These are phyloP conservation scores for Phytophthora cactorum DNA, from an alignment of 352 stramenopile species.

Conservation along the genomic window DNA sequence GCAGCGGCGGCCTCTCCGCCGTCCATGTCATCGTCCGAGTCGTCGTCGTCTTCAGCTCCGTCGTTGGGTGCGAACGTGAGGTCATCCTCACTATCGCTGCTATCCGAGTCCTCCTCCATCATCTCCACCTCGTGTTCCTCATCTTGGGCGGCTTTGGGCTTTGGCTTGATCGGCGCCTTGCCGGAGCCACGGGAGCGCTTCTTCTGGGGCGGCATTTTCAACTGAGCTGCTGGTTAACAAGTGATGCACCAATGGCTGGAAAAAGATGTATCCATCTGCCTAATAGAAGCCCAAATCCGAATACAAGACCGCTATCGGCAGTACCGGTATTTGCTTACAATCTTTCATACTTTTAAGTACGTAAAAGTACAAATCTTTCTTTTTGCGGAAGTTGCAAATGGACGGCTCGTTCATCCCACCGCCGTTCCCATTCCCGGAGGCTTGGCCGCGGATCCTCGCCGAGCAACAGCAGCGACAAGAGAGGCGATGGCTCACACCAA, in stretches of 20 bases:
- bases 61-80: conserved; percentile 54
- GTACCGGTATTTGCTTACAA: conserved; percentile 6
- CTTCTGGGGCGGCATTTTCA: conserved; percentile 42
- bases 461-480: conserved; percentile 37
- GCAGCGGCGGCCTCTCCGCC: conserved; percentile 45
- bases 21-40: conserved; percentile 68
- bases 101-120: conserved; percentile 57
- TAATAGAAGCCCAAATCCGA: conserved; percentile 1
- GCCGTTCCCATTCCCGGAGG: conserved; percentile 81
- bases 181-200: conserved; percentile 37
- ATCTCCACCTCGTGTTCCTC: conserved; percentile 47
- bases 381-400: conserved; percentile 14
- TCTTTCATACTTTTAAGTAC: too few species aligned
- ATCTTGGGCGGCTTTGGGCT: conserved; percentile 16
- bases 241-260: conserved; percentile 9
- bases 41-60: conserved; percentile 52
- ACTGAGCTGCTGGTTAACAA: conserved; percentile 15
- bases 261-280: conserved; percentile 10
- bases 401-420: conserved; percentile 60
- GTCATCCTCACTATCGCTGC: conserved; percentile 61
- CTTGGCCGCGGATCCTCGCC: conserved; percentile 56
- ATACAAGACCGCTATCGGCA: background rate
- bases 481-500: conserved; percentile 58
- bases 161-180: conserved; percentile 27
- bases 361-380: too few species aligned